These are phyloP conservation scores for Lepiota subincarnata DNA, from an alignment of 768 basidiomycete genomes.

Conservation along the genomic window DNA sequence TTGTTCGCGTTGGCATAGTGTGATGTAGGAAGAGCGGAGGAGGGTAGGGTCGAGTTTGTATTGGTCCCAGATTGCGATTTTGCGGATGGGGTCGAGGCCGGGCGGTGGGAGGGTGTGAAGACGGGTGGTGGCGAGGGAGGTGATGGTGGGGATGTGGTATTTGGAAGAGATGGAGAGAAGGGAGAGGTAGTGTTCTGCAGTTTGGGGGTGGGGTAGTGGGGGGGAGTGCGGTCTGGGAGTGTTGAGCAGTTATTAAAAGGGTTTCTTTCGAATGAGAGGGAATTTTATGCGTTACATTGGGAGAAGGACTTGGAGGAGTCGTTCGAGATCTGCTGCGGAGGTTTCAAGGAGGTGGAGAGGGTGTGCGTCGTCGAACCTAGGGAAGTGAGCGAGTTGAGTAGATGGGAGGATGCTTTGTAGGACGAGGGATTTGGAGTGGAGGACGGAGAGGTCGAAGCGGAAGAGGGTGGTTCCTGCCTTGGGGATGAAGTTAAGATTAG, in stretches of 20 bases:
- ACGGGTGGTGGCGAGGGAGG: conserved; percentile 4
- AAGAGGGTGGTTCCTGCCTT: conserved; percentile 54
- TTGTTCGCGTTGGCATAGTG: conserved; percentile 26
- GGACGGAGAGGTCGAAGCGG: conserved; percentile 43
- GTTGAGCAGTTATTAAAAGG: neutral
- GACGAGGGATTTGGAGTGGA: conserved; percentile 31
- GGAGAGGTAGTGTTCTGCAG: conserved; percentile 7
- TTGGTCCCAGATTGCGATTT: conserved; percentile 32
- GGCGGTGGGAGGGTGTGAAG: conserved; percentile 20
- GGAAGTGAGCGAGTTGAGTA: conserved; percentile 19
- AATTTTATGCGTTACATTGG: neutral
- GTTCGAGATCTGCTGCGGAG: conserved; percentile 2
- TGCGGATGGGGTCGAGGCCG: conserved; percentile 27
- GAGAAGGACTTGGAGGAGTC: conserved; percentile 3
- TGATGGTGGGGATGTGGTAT: conserved; percentile 8
- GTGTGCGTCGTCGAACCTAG: conserved; percentile 24
- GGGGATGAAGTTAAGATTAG: neutral
- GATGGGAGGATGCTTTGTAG: conserved; percentile 31
- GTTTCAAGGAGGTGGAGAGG: conserved; percentile 32
- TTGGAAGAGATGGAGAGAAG: conserved; percentile 9
- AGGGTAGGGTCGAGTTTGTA: conserved; percentile 28
- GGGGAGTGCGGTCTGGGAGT: neutral
- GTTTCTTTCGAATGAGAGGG: neutral
- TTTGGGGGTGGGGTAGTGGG: neutral
- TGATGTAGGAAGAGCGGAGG: conserved; percentile 25